phyloP scores from a whole-genome alignment of 1,284 basidiomycete species.

The Puccinia horiana region DNA sequence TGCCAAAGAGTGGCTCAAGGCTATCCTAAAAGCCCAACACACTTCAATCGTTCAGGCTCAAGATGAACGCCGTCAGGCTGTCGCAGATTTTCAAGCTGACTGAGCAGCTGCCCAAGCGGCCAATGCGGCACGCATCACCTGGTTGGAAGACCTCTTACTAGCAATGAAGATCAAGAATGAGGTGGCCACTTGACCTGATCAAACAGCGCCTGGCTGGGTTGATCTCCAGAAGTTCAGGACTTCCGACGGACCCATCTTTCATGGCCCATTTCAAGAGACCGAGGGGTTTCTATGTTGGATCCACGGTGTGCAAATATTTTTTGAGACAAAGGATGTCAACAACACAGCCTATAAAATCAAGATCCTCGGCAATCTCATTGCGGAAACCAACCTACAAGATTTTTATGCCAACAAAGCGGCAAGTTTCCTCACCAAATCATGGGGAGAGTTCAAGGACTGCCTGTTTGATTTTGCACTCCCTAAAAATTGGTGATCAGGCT shows the following conservation, averaged over 20 bases:
- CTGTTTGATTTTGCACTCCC: not conserved
- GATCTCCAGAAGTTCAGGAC: slow-evolving; percentile 7
- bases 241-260: not conserved
- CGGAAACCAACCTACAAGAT: not conserved
- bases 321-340: no score
- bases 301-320: no score
- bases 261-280: no score
- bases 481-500: not conserved
- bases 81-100: not conserved
- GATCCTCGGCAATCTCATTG: no score
- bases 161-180: not conserved
- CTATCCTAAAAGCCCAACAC: not conserved
- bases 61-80: not conserved
- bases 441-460: not conserved
- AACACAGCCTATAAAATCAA: no score
- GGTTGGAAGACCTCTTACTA: not conserved
- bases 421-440: not conserved
- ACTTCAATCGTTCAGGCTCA: not conserved
- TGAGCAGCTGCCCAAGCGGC: not conserved
- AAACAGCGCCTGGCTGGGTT: not conserved
- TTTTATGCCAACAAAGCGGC: not conserved
- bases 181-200: not conserved
- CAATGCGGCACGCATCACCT: not conserved
- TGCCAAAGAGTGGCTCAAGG: no score
- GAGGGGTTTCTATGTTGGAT: no score